Conservation (phyloP, 257 asterid species). For the Scutellaria galericulata region DNA sequence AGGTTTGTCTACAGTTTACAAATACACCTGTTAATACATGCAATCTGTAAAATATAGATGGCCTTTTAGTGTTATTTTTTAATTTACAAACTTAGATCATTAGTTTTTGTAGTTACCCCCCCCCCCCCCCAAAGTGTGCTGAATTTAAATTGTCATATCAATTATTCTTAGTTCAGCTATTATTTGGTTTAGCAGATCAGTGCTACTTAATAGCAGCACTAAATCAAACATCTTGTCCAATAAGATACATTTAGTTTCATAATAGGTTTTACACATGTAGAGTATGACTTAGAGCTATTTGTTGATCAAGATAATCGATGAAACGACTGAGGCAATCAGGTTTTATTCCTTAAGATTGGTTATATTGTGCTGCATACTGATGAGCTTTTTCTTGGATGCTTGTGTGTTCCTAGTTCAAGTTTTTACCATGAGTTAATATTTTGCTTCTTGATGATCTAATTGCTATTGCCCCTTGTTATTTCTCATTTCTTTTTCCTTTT, state of each 20-base stretch:
- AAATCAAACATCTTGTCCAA: neutral
- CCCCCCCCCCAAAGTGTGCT: too few relatives aligned
- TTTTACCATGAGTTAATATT: neutral
- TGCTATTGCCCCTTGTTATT: neutral
- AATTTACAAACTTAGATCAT: neutral
- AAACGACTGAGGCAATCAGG: conserved; percentile 9
- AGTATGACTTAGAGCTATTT: neutral
- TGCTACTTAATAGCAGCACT: neutral
- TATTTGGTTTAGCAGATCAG: neutral
- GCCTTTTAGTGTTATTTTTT: neutral
- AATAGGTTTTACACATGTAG: neutral
- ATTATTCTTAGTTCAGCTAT: neutral
- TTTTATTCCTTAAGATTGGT: conserved; percentile 7
- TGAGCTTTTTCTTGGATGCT: neutral
- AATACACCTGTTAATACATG: neutral
- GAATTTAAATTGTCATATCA: neutral
- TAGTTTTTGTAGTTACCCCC: neutral
- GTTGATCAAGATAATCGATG: neutral
- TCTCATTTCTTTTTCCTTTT: conserved; percentile 7
- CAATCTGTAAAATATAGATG: neutral
- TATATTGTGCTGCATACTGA: neutral
- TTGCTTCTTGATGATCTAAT: conserved; percentile 12
- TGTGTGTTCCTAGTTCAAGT: neutral
- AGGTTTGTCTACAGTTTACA: neutral
- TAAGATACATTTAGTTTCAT: neutral